A percentile compares a stretch with the other conserved stretches of the same genome.
phyloP scores from a whole-genome alignment of 306 rosid species.

The Vicia villosa region DNA sequence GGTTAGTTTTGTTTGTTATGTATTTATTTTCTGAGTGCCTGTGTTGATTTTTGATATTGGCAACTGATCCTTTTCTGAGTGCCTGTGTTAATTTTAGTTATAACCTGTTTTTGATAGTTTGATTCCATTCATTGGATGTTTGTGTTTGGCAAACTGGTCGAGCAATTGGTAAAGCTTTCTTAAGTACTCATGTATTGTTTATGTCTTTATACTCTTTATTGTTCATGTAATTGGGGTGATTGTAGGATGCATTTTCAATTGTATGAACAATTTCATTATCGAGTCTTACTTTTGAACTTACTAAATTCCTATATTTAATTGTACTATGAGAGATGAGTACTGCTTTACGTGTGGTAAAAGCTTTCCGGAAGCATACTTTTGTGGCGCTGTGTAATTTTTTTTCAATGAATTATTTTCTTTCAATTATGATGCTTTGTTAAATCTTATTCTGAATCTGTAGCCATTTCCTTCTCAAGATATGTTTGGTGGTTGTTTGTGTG shows the following conservation, averaged over 20 bases:
- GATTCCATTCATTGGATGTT: slow-evolving; percentile 1
- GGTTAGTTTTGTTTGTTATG: slow-evolving; percentile 4
- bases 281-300: slow-evolving; percentile 11
- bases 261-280: neutral
- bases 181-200: slow-evolving; percentile 11
- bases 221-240: slow-evolving; percentile 13
- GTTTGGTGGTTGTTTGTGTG: slow-evolving; percentile 42
- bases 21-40: neutral
- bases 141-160: slow-evolving; percentile 13
- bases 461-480: slow-evolving; percentile 19
- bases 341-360: neutral
- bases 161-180: neutral
- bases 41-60: neutral
- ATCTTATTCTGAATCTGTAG: neutral
- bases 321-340: neutral
- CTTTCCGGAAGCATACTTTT: neutral
- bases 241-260: slow-evolving; percentile 8
- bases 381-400: neutral
- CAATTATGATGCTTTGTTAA: slow-evolving; percentile 3
- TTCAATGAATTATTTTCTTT: neutral
- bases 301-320: neutral
- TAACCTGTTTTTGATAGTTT: slow-evolving; percentile 22
- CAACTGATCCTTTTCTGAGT: neutral
- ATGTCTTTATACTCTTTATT: neutral
- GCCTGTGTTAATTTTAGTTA: neutral